Base-by-base conservation (phyloP, 306 rosid species). In the Dryas alaskensis region DNA sequence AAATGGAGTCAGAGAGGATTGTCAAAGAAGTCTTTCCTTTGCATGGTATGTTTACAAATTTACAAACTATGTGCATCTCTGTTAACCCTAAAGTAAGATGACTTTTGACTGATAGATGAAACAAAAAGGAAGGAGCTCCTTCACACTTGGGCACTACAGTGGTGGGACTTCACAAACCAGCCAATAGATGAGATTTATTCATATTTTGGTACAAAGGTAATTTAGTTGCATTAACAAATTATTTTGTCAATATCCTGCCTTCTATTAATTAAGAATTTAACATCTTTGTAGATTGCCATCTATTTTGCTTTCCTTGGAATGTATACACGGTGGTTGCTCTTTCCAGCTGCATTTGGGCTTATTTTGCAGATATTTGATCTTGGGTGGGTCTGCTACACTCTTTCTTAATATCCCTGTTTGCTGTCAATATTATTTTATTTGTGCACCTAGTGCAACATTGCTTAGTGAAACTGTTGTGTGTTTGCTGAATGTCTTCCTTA, bases 241-340 rank as follows among this genome's bases (percentile, higher is more conserved):
- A 22, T 76, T 58, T 50, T 64, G 42, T 70, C 60, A 50, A 47
- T 17, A 70, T 37, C 43, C 72, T 70, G 57, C 69, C 71, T 48
- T 76, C 60, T 63, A 77, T 81, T 65, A 65, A 77, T 51, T 54
- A 67, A 70, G 69, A 69, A 72, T 62, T 79, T 46, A 51, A 50
- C 22, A 6, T 43, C 73, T 79, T 64, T 81, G 83, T 87, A 94
- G 99, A 88, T 94, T 66, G 97, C 96, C 44, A 84, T 92, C 74
- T 94, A 94, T 82, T 94, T 94, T 83, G 88, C 99, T 76, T 94
- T 94, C 82, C 96, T 94, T 74, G 99, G 99, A 84, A 92, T 92
- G 98, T 94, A 86, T 80, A 90, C 99, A 44, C 83, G 63, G 69
- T 94, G 99, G 99, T 77, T 92, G 83, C 89, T 94, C 76, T 90